Percentiles rank a stretch among this genome's conserved stretches.
phyloP scores from a whole-genome alignment of 805 yeast genomes.

The Candida arabinofermentans region DNA sequence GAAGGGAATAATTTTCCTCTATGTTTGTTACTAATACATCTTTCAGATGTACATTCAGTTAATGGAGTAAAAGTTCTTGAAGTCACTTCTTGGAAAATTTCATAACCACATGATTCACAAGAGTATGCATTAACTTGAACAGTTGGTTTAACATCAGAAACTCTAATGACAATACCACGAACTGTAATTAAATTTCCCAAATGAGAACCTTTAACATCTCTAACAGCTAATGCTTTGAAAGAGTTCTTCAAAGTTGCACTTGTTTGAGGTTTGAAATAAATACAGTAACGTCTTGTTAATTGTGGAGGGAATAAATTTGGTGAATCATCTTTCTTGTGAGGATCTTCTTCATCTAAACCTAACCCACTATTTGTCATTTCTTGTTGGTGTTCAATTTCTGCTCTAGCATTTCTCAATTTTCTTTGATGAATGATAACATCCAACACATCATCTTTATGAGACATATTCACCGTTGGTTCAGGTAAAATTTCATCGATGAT shows the following conservation, averaged over 20 bases:
- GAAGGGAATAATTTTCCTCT: constrained; percentile 89
- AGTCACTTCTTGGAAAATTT: constrained; percentile 91
- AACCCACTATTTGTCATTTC: constrained; percentile 47
- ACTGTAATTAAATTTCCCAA: constrained; percentile 87
- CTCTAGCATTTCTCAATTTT: constrained; percentile 71
- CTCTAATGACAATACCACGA: constrained; percentile 92
- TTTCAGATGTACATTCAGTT: constrained; percentile 76
- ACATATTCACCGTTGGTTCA: constrained; percentile 72
- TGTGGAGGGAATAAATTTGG: constrained; percentile 75
- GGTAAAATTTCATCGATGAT: constrained; percentile 84
- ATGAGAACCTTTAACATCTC: constrained; percentile 80
- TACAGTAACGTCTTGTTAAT: constrained; percentile 78
- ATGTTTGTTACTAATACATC: constrained; percentile 72
- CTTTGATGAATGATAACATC: constrained; percentile 93
- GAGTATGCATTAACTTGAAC: constrained; percentile 91
- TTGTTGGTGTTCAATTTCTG: constrained; percentile 61
- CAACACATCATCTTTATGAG: constrained; percentile 82
- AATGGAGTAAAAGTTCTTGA: constrained; percentile 84
- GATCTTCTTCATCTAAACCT: constrained; percentile 17
- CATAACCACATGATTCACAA: constrained; percentile 96
- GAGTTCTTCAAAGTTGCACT: constrained; percentile 32
- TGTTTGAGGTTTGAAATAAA: constrained; percentile 82
- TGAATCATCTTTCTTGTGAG: constrained; percentile 16
- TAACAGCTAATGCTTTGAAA: constrained; percentile 70
- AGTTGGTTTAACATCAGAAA: constrained; percentile 92